Evolutionary conservation across 1,139 yeast species (phyloP).

Genomic region (Diutina rugosa): DNA sequence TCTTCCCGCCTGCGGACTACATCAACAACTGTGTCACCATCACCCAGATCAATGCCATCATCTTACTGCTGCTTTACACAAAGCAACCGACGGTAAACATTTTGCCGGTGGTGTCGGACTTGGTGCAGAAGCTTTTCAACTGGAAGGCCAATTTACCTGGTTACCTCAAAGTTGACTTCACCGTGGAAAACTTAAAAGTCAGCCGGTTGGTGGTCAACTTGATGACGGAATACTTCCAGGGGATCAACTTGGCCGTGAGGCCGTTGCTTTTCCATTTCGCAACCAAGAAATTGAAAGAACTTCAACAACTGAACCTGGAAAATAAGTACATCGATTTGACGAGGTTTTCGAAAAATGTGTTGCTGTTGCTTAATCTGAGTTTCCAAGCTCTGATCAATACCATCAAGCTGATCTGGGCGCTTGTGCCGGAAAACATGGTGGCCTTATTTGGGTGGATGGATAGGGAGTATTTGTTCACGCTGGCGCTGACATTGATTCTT

Average conservation of each 20-base stretch:
- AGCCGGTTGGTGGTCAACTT: conserved; percentile 63
- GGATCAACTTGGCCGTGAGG: conserved; percentile 70
- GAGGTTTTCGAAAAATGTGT: conserved; percentile 53
- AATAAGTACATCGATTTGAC: conserved; percentile 56
- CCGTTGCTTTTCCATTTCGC: conserved; percentile 75
- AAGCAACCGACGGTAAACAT: conserved; percentile 66
- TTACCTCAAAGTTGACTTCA: conserved; percentile 52
- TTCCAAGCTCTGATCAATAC: conserved; percentile 78
- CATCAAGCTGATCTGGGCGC: conserved; percentile 59
- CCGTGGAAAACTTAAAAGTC: conserved; percentile 39
- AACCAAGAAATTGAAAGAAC: conserved; percentile 47
- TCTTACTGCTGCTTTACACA: conserved; percentile 60
- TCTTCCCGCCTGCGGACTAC: conserved; percentile 72
- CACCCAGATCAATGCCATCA: conserved; percentile 69
- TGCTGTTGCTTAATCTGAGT: conserved; percentile 63
- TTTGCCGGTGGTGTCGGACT: conserved; percentile 58
- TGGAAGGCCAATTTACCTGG: conserved; percentile 47
- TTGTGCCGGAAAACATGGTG: conserved; percentile 64
- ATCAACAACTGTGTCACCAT: conserved; percentile 70
- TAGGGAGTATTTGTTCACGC: conserved; percentile 69
- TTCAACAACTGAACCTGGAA: conserved; percentile 25
- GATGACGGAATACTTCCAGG: conserved; percentile 80
- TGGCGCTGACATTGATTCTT: conserved; percentile 64
- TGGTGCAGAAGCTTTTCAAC: conserved; percentile 53
- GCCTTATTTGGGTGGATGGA: conserved; percentile 87